phyloP scores from a whole-genome alignment of 225 moss, liverwort and hornwort species.

The Climacium dendroides region DNA sequence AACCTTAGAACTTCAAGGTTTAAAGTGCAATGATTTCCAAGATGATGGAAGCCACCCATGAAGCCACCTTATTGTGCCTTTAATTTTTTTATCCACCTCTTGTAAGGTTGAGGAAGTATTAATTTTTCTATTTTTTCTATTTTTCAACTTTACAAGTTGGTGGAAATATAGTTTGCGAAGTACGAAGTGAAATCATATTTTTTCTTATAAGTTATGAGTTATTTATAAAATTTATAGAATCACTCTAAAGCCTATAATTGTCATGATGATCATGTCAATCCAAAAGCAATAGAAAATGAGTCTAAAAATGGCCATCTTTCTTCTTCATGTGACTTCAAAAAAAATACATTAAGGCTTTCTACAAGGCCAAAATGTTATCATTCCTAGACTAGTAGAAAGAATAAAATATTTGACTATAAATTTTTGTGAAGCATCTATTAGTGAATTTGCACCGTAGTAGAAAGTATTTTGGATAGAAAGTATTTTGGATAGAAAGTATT shows the following conservation, averaged over 20 bases:
- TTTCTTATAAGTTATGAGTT: background rate
- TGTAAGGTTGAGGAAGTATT: background rate
- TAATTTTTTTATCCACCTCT: rapidly evolving
- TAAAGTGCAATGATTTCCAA: background rate
- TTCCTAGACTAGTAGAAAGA: background rate
- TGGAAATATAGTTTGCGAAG: background rate
- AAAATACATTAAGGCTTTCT: background rate
- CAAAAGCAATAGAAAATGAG: background rate
- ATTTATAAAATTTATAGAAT: background rate
- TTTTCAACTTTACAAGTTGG: background rate
- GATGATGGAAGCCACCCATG: background rate
- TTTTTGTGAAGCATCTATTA: background rate
- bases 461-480: no score
- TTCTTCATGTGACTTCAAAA: background rate
- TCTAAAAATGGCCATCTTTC: background rate
- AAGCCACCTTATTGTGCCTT: background rate
- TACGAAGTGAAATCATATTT: background rate
- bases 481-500: background rate
- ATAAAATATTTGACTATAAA: background rate
- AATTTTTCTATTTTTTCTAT: background rate
- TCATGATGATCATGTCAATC: background rate
- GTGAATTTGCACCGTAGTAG: rapidly evolving
- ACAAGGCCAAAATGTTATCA: background rate
- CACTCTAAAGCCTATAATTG: background rate
- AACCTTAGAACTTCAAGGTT: no score